Evolutionary conservation across 2,329 filamentous ascomycete genomes (phyloP).

Genomic region (Hirsutella thompsonii): DNA sequence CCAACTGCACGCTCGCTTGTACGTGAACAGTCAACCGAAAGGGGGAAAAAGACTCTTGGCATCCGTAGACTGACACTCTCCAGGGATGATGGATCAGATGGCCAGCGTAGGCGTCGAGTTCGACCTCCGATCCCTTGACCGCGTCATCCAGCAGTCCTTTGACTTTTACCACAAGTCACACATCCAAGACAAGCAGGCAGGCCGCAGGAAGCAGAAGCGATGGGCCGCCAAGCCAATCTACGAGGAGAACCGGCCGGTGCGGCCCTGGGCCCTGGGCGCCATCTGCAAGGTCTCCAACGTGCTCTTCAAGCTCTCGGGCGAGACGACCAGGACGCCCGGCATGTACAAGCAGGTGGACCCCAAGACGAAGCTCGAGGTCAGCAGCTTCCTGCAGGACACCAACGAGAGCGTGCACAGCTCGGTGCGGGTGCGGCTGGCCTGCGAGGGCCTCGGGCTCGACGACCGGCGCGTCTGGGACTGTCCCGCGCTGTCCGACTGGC

Average conservation of each 20-base stretch:
- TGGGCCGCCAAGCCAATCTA: constrained; percentile 39
- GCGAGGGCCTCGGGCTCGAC: constrained; percentile 34
- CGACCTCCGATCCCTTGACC: constrained; percentile 24
- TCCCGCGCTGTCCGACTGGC: constrained; percentile 31
- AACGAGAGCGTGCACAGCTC: constrained; percentile 43
- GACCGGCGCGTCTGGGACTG: constrained; percentile 34
- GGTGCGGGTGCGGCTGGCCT: constrained; percentile 38
- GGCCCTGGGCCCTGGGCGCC: constrained; percentile 33
- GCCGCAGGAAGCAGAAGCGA: constrained; percentile 5
- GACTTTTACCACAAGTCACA: constrained; percentile 15
- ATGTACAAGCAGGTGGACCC: constrained; percentile 32
- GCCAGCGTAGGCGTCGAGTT: constrained; percentile 38
- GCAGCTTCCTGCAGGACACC: constrained; percentile 33
- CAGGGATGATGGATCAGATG: constrained; percentile 45
- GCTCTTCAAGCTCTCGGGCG: constrained; percentile 31
- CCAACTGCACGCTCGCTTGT: constrained; percentile 26
- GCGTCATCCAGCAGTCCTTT: constrained; percentile 23
- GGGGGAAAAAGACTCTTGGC: no score
- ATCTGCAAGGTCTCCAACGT: constrained; percentile 25
- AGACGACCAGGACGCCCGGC: constrained; percentile 31
- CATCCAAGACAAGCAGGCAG: constrained; percentile 3
- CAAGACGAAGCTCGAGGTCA: constrained; percentile 20
- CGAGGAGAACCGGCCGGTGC: constrained; percentile 30
- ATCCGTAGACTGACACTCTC: background rate
- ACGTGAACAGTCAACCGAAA: constrained; percentile 6